Percentiles rank a stretch among this genome's conserved stretches.
Conservation (phyloP, 2,329 filamentous ascomycete species). For the Cercospora sp. region DNA sequence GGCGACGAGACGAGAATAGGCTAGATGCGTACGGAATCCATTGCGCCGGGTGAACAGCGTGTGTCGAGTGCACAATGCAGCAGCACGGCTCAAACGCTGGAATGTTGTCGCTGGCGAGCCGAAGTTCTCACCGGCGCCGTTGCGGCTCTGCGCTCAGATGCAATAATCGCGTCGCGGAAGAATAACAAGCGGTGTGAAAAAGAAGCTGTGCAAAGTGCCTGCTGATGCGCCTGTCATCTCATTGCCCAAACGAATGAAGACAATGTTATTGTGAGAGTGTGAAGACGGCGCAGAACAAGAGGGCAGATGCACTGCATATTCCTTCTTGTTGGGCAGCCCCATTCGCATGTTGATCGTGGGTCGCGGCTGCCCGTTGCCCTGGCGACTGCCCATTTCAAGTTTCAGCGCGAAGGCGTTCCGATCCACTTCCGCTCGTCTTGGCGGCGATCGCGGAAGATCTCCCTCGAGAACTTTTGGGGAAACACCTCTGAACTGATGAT, state of each 20-base stretch:
- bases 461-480: not conserved
- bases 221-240: constrained; percentile 12
- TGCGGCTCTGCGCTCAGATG: constrained; percentile 10
- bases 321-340: constrained; percentile 3
- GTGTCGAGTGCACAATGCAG: constrained; percentile 15
- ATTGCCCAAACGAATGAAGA: constrained; percentile 14
- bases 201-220: constrained; percentile 16
- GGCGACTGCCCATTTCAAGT: not conserved
- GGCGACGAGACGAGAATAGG: constrained; percentile 6
- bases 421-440: not conserved
- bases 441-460: constrained; percentile 4
- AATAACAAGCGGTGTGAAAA: constrained; percentile 5
- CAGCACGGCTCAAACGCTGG: constrained; percentile 16
- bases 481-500: not conserved
- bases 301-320: constrained; percentile 12
- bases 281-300: constrained; percentile 8
- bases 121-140: constrained; percentile 12
- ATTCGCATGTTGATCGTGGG: constrained; percentile 1
- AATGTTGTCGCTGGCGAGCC: constrained; percentile 20
- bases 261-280: constrained; percentile 5
- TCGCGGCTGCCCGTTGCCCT: constrained; percentile 8
- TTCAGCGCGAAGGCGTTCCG: not conserved
- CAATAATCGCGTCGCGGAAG: not conserved
- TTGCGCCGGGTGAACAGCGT: constrained; percentile 17
- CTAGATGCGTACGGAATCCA: constrained; percentile 28